These are phyloP conservation scores for Neoboletus subvelutipes DNA, from an alignment of 768 basidiomycete genomes.

Conservation along the genomic window DNA sequence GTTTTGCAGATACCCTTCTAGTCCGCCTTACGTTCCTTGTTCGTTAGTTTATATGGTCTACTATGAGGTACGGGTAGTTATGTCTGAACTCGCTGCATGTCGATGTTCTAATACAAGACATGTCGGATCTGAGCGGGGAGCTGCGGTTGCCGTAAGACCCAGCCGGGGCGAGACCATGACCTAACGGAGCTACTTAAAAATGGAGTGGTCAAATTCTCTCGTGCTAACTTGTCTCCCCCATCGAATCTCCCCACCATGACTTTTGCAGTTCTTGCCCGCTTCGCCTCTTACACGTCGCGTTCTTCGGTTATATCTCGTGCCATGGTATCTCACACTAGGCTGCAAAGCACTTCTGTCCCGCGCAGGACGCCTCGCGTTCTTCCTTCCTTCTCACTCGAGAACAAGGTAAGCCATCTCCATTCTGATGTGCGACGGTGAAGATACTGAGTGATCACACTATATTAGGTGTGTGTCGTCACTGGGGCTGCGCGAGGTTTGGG, in stretches of 20 bases:
- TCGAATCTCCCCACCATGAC: slow-evolving; percentile 27
- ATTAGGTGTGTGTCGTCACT: slow-evolving; percentile 86
- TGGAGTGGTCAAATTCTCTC: slow-evolving; percentile 16
- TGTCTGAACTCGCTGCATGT: slow-evolving; percentile 20
- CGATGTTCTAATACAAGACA: slow-evolving; percentile 27
- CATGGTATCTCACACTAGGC: slow-evolving; percentile 10
- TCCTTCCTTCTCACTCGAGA: slow-evolving; percentile 74
- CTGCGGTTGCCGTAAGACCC: slow-evolving; percentile 6
- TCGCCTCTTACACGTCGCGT: slow-evolving; percentile 16
- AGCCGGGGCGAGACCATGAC: slow-evolving; percentile 8
- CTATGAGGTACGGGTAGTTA: slow-evolving; percentile 30
- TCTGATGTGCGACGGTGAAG: background rate
- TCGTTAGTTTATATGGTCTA: slow-evolving; percentile 35
- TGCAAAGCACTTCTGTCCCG: slow-evolving; percentile 30
- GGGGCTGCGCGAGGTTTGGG: slow-evolving; percentile 93
- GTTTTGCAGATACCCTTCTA: slow-evolving; percentile 33
- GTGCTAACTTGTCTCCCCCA: slow-evolving; percentile 15
- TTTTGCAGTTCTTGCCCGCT: slow-evolving; percentile 26
- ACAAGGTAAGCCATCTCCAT: slow-evolving; percentile 51
- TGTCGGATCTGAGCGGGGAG: slow-evolving; percentile 17
- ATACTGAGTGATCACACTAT: background rate
- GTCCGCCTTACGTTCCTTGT: slow-evolving; percentile 18
- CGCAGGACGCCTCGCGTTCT: slow-evolving; percentile 48
- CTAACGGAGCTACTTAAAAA: slow-evolving; percentile 19
- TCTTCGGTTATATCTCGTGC: slow-evolving; percentile 14